Evolutionary conservation across 139 green algal species (phyloP), one percentile per base, ranked within the genome.

Genomic region (Haematococcus lacustris): DNA sequence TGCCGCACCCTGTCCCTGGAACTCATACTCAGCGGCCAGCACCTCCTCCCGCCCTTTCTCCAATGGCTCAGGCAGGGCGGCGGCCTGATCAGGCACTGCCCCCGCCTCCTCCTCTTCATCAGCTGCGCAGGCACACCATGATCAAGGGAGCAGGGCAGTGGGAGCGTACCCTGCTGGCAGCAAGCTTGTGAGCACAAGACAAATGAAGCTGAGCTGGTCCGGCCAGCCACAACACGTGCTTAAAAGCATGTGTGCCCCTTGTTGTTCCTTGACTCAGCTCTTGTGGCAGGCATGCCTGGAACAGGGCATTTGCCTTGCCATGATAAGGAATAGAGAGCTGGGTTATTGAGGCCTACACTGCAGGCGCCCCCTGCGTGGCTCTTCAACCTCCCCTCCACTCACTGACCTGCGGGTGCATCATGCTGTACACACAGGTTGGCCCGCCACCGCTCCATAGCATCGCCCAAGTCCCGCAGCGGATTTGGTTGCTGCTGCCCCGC

Each of bases 371-470:
- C 59, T 32, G 25, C 30, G 7, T 66, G 59, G 59, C n/a, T n/a
- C 30, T 13, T 32, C 59, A 39, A 40, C 30, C 59, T 66, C 59
- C 21, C n/a, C 30, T 3, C 21, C 59, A n/a, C 38, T 6, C 59
- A 38, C n/a, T 21, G 21, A 53, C 43, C 43, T 9, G 43, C n/a
- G n/a, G n/a, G n/a, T n/a, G n/a, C n/a, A n/a, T n/a, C n/a, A n/a
- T 87, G 78, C 26, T 76, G 40, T 37, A 97, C 85, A 33, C 78
- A 78, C 57, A 95, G 76, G 21, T 89, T 73, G 1, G 81, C 82
- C 3, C 82, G 69, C 91, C 91, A 97, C 0, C 82, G 71, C 83
- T 96, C 87, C 79, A 94, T 35, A 17, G 90, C 91, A 71, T 87
- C 80, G 7, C 90, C 89, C 17, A 91, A 68, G 72, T 64, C 76